phyloP scores from a whole-genome alignment of 2,329 filamentous ascomycete genomes.

The Alternaria dauci region DNA sequence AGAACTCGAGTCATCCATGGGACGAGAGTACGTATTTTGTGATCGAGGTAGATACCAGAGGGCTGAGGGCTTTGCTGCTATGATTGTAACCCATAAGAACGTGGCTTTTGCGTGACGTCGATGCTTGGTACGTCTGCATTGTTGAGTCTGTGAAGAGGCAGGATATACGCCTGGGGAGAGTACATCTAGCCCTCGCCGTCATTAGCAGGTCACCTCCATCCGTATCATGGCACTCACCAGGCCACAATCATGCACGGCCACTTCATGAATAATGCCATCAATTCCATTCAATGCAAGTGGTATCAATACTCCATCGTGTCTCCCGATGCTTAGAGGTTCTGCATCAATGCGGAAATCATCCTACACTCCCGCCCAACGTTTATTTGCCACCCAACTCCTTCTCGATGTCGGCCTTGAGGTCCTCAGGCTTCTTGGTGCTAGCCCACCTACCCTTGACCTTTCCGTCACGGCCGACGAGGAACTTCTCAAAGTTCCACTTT shows the following conservation, averaged over 20 bases:
- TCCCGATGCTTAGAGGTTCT: not conserved
- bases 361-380: not conserved
- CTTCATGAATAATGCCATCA: not conserved
- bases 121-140: too few species aligned
- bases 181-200: not conserved
- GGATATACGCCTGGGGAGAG: not conserved
- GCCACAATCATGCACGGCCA: not conserved
- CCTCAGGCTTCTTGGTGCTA: constrained; percentile 85
- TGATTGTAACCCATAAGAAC: too few species aligned
- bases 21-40: too few species aligned
- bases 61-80: too few species aligned
- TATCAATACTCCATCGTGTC: constrained; percentile 7
- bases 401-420: constrained; percentile 76
- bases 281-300: constrained; percentile 7
- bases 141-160: too few species aligned
- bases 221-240: not conserved
- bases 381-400: constrained; percentile 65
- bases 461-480: constrained; percentile 85
- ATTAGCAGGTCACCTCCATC: not conserved
- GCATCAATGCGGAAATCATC: not conserved
- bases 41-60: too few species aligned
- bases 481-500: constrained; percentile 99
- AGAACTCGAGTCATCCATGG: too few species aligned
- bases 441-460: constrained; percentile 87
- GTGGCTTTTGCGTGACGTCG: too few species aligned